phyloP scores from a whole-genome alignment of 2,329 filamentous ascomycete species.

The Tolypocladium tundrense region DNA sequence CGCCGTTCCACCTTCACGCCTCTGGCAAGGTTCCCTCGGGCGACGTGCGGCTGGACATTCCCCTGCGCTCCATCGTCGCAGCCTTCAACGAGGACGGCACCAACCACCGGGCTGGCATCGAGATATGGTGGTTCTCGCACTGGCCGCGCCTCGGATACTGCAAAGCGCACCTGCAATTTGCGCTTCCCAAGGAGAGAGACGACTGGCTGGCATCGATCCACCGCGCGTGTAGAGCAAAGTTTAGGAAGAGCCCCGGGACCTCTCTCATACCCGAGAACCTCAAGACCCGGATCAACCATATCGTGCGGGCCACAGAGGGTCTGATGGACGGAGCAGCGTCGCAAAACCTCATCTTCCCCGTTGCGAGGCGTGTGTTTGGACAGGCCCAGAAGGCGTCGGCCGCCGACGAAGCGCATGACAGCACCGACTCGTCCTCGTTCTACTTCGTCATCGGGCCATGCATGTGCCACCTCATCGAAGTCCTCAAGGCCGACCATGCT shows the following conservation, averaged over 20 bases:
- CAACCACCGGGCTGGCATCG: constrained; percentile 39
- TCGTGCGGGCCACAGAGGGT: constrained; percentile 34
- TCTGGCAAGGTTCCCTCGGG: constrained; percentile 19
- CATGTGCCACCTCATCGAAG: constrained; percentile 41
- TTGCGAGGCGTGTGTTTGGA: constrained; percentile 36
- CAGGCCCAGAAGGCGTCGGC: constrained; percentile 28
- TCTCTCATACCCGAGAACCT: constrained; percentile 35
- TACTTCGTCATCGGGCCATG: constrained; percentile 45
- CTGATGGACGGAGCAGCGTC: constrained; percentile 12
- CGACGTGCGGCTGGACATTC: constrained; percentile 34
- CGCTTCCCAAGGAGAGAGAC: constrained; percentile 36
- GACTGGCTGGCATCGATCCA: constrained; percentile 38
- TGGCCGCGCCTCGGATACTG: constrained; percentile 33
- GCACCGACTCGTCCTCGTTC: constrained; percentile 38
- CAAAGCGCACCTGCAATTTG: constrained; percentile 39
- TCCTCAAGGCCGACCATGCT: constrained; percentile 32
- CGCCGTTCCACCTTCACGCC: constrained; percentile 10
- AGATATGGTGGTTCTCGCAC: constrained; percentile 45
- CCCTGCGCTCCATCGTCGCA: constrained; percentile 39
- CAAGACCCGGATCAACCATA: constrained; percentile 32
- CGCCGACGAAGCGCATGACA: constrained; percentile 32
- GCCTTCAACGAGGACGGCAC: constrained; percentile 41
- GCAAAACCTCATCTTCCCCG: constrained; percentile 36
- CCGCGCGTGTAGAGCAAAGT: constrained; percentile 26
- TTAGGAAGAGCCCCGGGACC: constrained; percentile 23